Base-by-base conservation (phyloP, 495 filamentous ascomycete genomes). In the Thozetella sp. region DNA sequence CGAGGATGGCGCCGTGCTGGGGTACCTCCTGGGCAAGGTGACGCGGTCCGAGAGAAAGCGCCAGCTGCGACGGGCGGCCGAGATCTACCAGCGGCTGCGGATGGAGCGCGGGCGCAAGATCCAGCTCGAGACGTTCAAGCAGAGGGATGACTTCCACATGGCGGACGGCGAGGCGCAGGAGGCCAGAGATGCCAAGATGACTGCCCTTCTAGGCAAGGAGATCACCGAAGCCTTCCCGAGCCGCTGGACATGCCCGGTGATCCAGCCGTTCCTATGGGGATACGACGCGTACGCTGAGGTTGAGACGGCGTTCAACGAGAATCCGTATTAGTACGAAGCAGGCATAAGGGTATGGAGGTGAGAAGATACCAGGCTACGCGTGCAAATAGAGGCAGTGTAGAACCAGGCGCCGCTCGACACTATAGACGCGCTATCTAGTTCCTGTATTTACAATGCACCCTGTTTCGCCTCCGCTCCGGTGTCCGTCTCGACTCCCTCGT, bases 61-160 rank as follows among this genome's bases (percentile, higher is more conserved):
- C 3, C 79, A 86, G 59, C 59, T 89, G 20, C 71, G 70, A 0
- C 73, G 72, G 17, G 74, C 85, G 15, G 67, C 88, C 26, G 71
- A 69, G 22, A 59, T 85, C 24, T 91, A 90, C 62, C 83, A 91
- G 68, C 71, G 67, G 12, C 62, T 88, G 59, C 75, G 88, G 27
- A 90, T 89, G 72, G 74, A 76, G 20, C 67, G 88, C 46, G 84
- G 86, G 2, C 75, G 54, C 83, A 82, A 68, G 50, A 81, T 86
- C 58, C 81, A 84, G 20, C 70, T 76, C 20, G 86, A 78, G 59
- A 79, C 76, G 0, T 81, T 81, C 25, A 73, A 62, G 37, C 67
- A 87, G 76, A 67, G 86, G 51, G 76, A 87, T 48, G 77, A 83
- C 40, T 88, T 85, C 61, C 88, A 90, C 62, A 60, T 90, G 58